Evolutionary conservation across 1,284 basidiomycete species (phyloP).

Genomic region (Peniophora sp.): DNA sequence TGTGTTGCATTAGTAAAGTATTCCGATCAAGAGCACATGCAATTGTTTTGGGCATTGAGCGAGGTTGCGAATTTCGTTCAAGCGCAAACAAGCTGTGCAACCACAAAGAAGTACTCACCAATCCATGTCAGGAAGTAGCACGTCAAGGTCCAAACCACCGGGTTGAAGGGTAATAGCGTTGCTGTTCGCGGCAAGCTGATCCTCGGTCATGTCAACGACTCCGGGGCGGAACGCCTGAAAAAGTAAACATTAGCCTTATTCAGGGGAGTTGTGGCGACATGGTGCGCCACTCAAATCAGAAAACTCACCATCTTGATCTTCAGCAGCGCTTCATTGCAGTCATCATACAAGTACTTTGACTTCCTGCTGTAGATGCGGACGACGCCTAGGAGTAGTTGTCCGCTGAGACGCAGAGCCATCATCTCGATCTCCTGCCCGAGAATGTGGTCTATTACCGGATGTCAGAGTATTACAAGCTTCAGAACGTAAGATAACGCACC

Average conservation of each 20-base stretch:
- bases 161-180: constrained; percentile 82
- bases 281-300: constrained; percentile 2
- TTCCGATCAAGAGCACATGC: background rate
- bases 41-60: too few species aligned
- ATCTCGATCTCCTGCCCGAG: constrained; percentile 82
- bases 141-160: constrained; percentile 66
- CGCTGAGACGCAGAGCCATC: constrained; percentile 91
- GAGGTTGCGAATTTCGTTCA: background rate
- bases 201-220: constrained; percentile 89
- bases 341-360: constrained; percentile 94
- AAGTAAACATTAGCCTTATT: background rate
- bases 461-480: background rate
- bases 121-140: constrained; percentile 76
- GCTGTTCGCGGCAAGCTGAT: constrained; percentile 81
- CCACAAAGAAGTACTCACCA: constrained; percentile 39
- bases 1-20: background rate
- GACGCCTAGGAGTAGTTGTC: constrained; percentile 92
- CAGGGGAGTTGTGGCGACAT: background rate
- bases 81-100: background rate
- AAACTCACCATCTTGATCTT: constrained; percentile 85
- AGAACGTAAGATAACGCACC: constrained; percentile 41
- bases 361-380: constrained; percentile 97
- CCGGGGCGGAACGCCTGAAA: constrained; percentile 85
- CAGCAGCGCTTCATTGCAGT: constrained; percentile 92
- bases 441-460: constrained; percentile 59